A percentile compares a stretch with the other conserved stretches of the same genome.
Conservation (phyloP, 2,329 filamentous ascomycete species). For the Monilinia aucupariae region DNA sequence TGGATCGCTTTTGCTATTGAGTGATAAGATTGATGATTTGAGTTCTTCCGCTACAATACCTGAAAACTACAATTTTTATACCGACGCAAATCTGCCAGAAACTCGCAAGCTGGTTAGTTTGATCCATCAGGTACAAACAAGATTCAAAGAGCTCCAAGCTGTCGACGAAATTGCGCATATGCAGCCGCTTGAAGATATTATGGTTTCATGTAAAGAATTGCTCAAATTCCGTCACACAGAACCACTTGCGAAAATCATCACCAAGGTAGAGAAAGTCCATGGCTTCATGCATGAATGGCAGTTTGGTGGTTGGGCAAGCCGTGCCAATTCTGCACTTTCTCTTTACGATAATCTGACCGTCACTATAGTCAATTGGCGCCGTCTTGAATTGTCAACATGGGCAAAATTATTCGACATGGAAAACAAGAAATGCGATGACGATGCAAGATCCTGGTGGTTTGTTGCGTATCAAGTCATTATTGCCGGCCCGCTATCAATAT, state of each 20-base stretch:
- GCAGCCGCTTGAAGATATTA: conserved; percentile 73
- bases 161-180: conserved; percentile 64
- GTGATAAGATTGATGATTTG: conserved; percentile 52
- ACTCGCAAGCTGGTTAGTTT: conserved; percentile 67
- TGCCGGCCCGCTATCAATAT: conserved; percentile 64
- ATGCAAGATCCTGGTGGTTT: conserved; percentile 92
- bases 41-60: conserved; percentile 37
- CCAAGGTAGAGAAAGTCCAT: conserved; percentile 83
- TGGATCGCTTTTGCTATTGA: conserved; percentile 58
- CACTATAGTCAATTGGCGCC: conserved; percentile 81
- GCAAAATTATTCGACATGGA: conserved; percentile 82
- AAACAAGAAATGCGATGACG: conserved; percentile 64
- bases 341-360: conserved; percentile 75
- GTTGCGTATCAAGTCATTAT: conserved; percentile 88
- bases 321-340: conserved; percentile 61
- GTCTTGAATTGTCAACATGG: conserved; percentile 90
- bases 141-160: conserved; percentile 66
- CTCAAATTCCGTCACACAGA: conserved; percentile 72
- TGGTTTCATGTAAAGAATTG: conserved; percentile 67
- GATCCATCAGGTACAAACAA: conserved; percentile 60
- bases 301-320: conserved; percentile 75
- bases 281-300: conserved; percentile 90
- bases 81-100: conserved; percentile 70
- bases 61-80: conserved; percentile 80
- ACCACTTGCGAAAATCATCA: conserved; percentile 79